Conservation (phyloP, 176 grass and related monocot species). For the Musa acuminata region DNA sequence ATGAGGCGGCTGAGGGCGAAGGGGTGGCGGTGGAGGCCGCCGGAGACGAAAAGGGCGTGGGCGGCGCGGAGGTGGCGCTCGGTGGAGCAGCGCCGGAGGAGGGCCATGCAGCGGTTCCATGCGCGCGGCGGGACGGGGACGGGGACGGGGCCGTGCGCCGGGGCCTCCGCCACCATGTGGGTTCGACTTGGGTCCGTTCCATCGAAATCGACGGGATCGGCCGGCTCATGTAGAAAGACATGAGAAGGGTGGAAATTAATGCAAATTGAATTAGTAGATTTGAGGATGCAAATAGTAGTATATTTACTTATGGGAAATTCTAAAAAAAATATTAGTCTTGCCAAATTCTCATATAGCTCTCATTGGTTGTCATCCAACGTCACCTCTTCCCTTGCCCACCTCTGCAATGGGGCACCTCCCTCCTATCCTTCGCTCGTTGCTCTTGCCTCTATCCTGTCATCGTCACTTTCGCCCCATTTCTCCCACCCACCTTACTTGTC, state of each 20-base stretch:
- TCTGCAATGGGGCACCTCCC: accelerated
- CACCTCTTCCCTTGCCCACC: too few species aligned
- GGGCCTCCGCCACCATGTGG: neutral
- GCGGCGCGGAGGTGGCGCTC: constrained; percentile 11
- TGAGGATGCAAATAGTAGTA: too few species aligned
- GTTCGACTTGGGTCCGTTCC: neutral
- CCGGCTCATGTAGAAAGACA: too few species aligned
- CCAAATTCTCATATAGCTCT: too few species aligned
- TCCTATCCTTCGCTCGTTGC: too few species aligned
- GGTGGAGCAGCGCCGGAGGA: constrained; percentile 34
- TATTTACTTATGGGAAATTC: too few species aligned
- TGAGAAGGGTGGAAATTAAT: too few species aligned
- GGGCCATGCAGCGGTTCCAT: constrained; percentile 14
- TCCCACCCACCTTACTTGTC: too few species aligned
- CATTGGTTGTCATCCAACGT: too few species aligned
- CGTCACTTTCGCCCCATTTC: accelerated
- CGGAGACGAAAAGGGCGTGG: constrained; percentile 25
- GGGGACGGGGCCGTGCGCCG: neutral
- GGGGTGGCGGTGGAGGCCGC: constrained; percentile 7
- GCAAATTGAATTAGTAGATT: too few species aligned
- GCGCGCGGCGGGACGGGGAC: neutral
- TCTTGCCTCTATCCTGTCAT: accelerated
- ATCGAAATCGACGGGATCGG: too few species aligned
- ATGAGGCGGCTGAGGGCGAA: constrained; percentile 40
- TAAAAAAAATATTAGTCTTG: too few species aligned